Base-by-base conservation (phyloP, 441 rosid genomes). In the Breynia disticha region DNA sequence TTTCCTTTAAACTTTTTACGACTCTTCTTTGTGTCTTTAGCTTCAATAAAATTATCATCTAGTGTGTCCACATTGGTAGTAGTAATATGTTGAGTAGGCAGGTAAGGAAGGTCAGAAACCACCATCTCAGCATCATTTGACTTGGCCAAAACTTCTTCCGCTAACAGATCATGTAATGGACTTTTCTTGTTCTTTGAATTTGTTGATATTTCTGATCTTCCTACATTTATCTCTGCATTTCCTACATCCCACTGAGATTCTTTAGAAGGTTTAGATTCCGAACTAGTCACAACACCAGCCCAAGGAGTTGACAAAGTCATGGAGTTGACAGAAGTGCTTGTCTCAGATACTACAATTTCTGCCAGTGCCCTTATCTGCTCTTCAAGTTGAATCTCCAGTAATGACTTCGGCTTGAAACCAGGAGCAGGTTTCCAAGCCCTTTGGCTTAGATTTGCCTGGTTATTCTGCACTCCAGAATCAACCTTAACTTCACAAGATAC, bases 381-480 rank as follows among this genome's bases (percentile, higher is more conserved):
- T 68, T 94, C 99, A 76, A 73, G 77, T 71, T 94, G 99, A 69
- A 94, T 94, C 75, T 94, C 99, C 73, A 94, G 69, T 66, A 94
- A 67, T 16, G 99, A 90, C 80, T 83, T 90, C 13, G 96, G 82
- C 71, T 84, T 94, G 76, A 87, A 82, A 67, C 97, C 99, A 48
- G 95, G 95, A 68, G 97, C 97, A 78, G 95, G 88, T 74, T 81
- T 90, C 99, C 99, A 94, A 53, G 95, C 99, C 52, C 90, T 68
- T 56, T 77, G 85, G 46, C 63, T 78, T 7, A 78, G 59, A 51
- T 68, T 75, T 24, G 68, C 46, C 50, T 70, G 75, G 57, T 75
- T 12, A 58, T 48, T 69, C 59, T 56, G 79, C 56, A 54, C 59
- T 24, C 76, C 49, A 1, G 64, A 59, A 35, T 80, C 80, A 62